A percentile compares a stretch with the other conserved stretches of the same genome.
Evolutionary conservation across 176 grass and related monocot species (phyloP).

Genomic region (Aechmea fasciata): DNA sequence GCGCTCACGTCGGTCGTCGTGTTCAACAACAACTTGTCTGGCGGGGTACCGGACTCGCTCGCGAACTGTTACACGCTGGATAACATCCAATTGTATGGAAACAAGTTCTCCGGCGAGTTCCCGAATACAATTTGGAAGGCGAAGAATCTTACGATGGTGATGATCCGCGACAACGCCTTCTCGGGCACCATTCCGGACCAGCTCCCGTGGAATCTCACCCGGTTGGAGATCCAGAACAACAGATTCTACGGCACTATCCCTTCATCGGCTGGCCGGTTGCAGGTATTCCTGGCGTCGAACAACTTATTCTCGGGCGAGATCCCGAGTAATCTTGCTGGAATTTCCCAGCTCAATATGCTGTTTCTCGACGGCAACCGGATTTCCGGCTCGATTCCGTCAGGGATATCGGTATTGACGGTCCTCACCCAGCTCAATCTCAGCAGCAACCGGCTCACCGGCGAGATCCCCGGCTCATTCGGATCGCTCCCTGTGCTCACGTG

Average conservation of each 20-base stretch:
- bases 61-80: constrained; percentile 9
- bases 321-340: not conserved
- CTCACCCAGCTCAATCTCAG: constrained; percentile 22
- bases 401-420: not conserved
- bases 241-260: constrained; percentile 12
- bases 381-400: constrained; percentile 1
- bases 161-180: constrained; percentile 1
- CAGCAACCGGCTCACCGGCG: constrained; percentile 16
- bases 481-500: not conserved
- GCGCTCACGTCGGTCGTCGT: not conserved
- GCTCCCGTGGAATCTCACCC: not conserved
- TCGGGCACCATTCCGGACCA: constrained; percentile 6
- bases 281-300: not conserved
- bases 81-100: constrained; percentile 4
- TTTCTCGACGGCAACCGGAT: constrained; percentile 9
- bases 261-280: not conserved
- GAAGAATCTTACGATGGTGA: not conserved
- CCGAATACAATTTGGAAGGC: constrained; percentile 17
- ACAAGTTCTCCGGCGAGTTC: constrained; percentile 21
- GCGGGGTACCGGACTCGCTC: constrained; percentile 15
- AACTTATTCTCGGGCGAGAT: constrained; percentile 15
- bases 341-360: not conserved
- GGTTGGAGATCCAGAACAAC: constrained; percentile 9
- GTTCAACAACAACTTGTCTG: constrained; percentile 17
- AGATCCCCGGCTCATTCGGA: constrained; percentile 16